Conservation (phyloP, 176 grass and related monocot genomes). For the Eleusine coracana region DNA sequence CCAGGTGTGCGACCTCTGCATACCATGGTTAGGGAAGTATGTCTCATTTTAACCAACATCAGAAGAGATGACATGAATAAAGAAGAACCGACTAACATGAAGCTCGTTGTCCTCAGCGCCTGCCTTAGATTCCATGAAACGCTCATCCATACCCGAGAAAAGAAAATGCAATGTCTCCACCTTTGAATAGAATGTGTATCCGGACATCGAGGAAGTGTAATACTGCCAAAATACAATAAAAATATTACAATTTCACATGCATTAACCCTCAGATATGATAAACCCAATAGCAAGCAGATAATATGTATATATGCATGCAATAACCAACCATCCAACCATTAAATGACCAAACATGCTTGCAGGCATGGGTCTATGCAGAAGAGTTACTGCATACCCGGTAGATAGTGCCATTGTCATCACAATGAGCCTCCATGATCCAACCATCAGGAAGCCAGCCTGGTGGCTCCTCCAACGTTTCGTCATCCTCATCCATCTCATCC, state of each 20-base stretch:
- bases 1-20: slow-evolving; percentile 38
- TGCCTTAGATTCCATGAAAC: slow-evolving; percentile 13
- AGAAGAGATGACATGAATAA: background rate
- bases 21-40: slow-evolving; percentile 5
- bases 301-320: background rate
- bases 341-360: background rate
- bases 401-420: slow-evolving; percentile 24
- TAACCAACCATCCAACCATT: background rate
- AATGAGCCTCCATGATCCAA: slow-evolving; percentile 59
- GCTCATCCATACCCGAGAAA: slow-evolving; percentile 46
- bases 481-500: slow-evolving; percentile 32
- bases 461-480: background rate
- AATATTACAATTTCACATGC: background rate
- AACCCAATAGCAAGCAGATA: background rate
- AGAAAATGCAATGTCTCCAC: slow-evolving; percentile 49
- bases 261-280: background rate
- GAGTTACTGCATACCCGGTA: slow-evolving; percentile 29
- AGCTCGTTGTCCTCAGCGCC: background rate
- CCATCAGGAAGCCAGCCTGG: slow-evolving; percentile 70
- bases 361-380: too few relatives aligned
- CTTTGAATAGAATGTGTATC: slow-evolving; percentile 55
- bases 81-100: slow-evolving; percentile 40
- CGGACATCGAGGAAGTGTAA: slow-evolving; percentile 53
- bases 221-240: slow-evolving; percentile 43
- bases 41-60: slow-evolving; percentile 25